These are phyloP conservation scores for Boletus speciosus DNA, from an alignment of 768 basidiomycete species.

Conservation along the genomic window DNA sequence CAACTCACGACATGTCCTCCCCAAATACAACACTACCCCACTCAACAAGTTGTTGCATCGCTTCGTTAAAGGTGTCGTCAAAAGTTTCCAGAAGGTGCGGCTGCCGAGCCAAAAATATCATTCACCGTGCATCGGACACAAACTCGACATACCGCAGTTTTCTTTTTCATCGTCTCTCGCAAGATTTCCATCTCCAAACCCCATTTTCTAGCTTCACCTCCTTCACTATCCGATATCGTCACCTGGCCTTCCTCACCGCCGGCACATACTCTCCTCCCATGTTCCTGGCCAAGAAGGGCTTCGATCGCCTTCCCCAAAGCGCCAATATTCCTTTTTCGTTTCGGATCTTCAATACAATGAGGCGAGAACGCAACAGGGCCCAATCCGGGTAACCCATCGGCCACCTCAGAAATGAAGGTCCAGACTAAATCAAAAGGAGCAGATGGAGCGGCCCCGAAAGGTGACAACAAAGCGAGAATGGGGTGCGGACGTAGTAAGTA, in stretches of 20 bases:
- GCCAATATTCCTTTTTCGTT: constrained; percentile 69
- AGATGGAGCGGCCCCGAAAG: constrained; percentile 37
- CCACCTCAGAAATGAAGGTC: constrained; percentile 43
- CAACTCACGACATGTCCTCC: constrained; percentile 60
- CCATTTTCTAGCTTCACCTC: constrained; percentile 74
- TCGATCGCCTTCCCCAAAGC: constrained; percentile 72
- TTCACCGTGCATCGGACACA: constrained; percentile 6
- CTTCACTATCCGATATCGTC: constrained; percentile 42
- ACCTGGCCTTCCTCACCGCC: constrained; percentile 37
- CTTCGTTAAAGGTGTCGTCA: constrained; percentile 74
- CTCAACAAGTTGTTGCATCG: constrained; percentile 69
- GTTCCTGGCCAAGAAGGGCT: constrained; percentile 55
- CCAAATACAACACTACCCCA: constrained; percentile 72
- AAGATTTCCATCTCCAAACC: constrained; percentile 62
- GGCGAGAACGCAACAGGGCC: constrained; percentile 78
- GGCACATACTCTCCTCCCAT: constrained; percentile 62
- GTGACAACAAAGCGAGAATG: constrained; percentile 44
- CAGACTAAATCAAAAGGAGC: constrained; percentile 41
- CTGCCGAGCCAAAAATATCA: constrained; percentile 36
- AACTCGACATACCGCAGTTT: constrained; percentile 46
- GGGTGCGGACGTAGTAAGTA: constrained; percentile 65
- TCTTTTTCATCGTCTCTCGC: constrained; percentile 53
- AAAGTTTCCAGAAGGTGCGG: constrained; percentile 54
- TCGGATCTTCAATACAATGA: constrained; percentile 74
- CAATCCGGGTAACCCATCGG: constrained; percentile 71